Evolutionary conservation across 164 flowering plant species (phyloP), one percentile per base, ranked within the genome.

Genomic region (Chloranthus sessilifolius): DNA sequence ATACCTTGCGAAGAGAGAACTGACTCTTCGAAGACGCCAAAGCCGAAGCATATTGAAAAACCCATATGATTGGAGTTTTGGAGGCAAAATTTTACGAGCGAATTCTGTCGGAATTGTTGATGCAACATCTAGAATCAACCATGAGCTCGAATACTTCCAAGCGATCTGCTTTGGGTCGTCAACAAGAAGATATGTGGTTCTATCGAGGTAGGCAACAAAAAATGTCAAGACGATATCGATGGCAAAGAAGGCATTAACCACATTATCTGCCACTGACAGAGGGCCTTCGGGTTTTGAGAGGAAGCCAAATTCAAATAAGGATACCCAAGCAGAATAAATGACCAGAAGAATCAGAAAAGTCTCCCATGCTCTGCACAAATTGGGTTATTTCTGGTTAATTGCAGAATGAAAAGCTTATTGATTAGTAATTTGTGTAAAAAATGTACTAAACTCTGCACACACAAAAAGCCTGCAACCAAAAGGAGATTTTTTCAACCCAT

Each of bases 1-100:
- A 20, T 72, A 88, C 99, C 90, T 71, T 23, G 95, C 73, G 65
- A 94, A 94, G 19, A 87, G 58, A 25, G 88, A 65, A 58, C 95
- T 78, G 43, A 94, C 97, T 76, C 99, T 75, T 34, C 96, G 68
- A 17, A 94, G 90, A 66, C 99, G 95, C 99, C 99, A 94, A 2
- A 94, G 84, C 15, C 99, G 87, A 62, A 94, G 96, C 97, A 94
- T 87, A 68, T 81, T 87, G 72, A 78, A 83, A 23, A 85, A 55
- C 17, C 92, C 99, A 71, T 82, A 87, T 0, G 74, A 43, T 3
- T 41, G 62, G 8, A 79, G 49, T 19, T 68, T 61, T 1, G 59
- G 21, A 2, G 95, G 87, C 14, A 76, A 63, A 27, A 89, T 68
- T 59, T 70, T 76, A 25, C 47, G 43, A 24, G 78, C 83, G 34